Evolutionary conservation across 768 basidiomycete genomes (phyloP).

Genomic region (Chalciporus sphaerocephalus): DNA sequence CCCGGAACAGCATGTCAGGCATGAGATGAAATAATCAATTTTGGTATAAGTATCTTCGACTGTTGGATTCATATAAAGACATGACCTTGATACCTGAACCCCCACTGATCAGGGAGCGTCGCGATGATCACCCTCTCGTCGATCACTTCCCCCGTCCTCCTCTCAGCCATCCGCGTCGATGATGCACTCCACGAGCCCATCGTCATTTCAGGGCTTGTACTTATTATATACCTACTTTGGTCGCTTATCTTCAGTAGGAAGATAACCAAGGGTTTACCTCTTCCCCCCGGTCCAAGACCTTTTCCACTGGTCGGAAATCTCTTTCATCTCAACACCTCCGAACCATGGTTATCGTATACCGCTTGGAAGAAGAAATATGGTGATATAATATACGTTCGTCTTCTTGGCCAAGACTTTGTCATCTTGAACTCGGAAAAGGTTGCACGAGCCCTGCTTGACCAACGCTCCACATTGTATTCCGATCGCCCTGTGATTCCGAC

Average conservation of each 20-base stretch:
- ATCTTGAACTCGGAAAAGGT: slow-evolving; percentile 28
- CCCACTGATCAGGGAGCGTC: not conserved
- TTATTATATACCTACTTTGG: slow-evolving; percentile 3
- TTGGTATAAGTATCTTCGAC: too few species aligned
- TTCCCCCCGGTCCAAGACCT: slow-evolving; percentile 31
- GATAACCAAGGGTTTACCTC: slow-evolving; percentile 7
- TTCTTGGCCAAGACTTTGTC: slow-evolving; percentile 24
- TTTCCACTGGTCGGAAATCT: slow-evolving; percentile 30
- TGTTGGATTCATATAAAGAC: too few species aligned
- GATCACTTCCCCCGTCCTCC: slow-evolving; percentile 2
- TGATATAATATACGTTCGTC: slow-evolving; percentile 19
- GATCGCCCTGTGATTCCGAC: slow-evolving; percentile 21
- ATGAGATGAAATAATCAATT: too few species aligned
- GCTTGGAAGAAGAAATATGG: slow-evolving; percentile 33
- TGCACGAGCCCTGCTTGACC: slow-evolving; percentile 24
- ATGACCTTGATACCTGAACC: too few species aligned
- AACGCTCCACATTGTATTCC: slow-evolving; percentile 27
- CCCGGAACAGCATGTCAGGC: too few species aligned
- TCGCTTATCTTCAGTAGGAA: slow-evolving; percentile 1
- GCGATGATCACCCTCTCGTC: slow-evolving; percentile 2
- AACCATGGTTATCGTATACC: slow-evolving; percentile 35
- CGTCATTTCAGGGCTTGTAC: slow-evolving; percentile 2
- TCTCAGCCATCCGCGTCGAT: not conserved
- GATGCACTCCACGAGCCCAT: not conserved
- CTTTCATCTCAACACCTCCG: slow-evolving; percentile 21